Percentiles rank a stretch among this genome's conserved stretches.
These are phyloP conservation scores for Candida anglica DNA, from an alignment of 805 yeast species.

Conservation along the genomic window DNA sequence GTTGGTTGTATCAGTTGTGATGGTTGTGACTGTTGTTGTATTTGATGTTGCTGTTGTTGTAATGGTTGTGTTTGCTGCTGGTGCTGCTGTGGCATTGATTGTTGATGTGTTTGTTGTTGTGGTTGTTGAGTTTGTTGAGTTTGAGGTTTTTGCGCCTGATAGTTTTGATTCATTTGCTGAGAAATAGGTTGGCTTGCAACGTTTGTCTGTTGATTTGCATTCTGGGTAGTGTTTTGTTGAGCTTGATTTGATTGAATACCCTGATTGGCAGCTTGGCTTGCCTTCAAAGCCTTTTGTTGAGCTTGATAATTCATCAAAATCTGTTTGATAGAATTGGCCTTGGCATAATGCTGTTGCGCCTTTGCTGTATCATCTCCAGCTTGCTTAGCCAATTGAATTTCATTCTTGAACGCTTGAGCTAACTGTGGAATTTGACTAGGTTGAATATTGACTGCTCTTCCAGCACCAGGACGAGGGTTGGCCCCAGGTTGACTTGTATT, in stretches of 20 bases:
- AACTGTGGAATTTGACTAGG: slow-evolving; percentile 56
- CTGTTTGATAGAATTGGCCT: slow-evolving; percentile 62
- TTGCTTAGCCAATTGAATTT: slow-evolving; percentile 58
- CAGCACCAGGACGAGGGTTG: slow-evolving; percentile 4
- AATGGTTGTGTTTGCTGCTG: no score
- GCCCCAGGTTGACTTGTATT: no score
- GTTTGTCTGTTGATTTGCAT: no score
- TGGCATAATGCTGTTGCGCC: slow-evolving; percentile 59
- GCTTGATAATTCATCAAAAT: slow-evolving; percentile 53
- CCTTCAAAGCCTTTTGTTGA: slow-evolving; percentile 30
- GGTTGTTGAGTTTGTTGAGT: slow-evolving; percentile 21
- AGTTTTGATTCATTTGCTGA: slow-evolving; percentile 11
- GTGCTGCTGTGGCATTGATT: slow-evolving; percentile 9
- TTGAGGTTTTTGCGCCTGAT: background rate
- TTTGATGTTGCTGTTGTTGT: slow-evolving; percentile 10
- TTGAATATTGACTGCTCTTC: slow-evolving; percentile 32
- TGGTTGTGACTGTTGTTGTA: no score
- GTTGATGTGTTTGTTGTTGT: slow-evolving; percentile 17
- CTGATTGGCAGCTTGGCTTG: background rate
- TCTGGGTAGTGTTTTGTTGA: no score
- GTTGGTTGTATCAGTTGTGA: no score
- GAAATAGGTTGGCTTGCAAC: no score
- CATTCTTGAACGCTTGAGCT: slow-evolving; percentile 54
- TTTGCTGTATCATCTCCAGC: slow-evolving; percentile 57
- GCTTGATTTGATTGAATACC: slow-evolving; percentile 15